Conservation (phyloP, 371 early-diverging fungal species). For the Capniomyces stellatus region DNA sequence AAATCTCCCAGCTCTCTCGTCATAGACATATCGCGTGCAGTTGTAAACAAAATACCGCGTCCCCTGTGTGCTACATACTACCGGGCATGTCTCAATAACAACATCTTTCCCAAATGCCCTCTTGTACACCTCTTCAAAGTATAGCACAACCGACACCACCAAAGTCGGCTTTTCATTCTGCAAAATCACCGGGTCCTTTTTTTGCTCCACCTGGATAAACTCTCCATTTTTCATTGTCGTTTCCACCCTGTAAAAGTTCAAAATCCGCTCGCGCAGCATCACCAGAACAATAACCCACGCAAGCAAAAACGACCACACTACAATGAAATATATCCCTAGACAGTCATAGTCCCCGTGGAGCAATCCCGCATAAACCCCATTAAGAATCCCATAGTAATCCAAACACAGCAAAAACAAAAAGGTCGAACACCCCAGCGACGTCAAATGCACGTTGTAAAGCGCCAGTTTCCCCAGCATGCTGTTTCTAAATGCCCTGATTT, state of each 20-base stretch:
- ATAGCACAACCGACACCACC: slow-evolving; percentile 9
- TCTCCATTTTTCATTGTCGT: slow-evolving; percentile 9
- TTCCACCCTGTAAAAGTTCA: slow-evolving; percentile 18
- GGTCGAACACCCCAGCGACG: slow-evolving; percentile 6
- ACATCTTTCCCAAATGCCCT: slow-evolving; percentile 11
- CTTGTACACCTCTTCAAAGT: slow-evolving; percentile 2
- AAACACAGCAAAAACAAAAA: slow-evolving; percentile 8
- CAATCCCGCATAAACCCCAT: slow-evolving; percentile 3
- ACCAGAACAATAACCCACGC: slow-evolving; percentile 8
- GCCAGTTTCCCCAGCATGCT: slow-evolving; percentile 11
- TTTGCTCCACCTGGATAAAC: slow-evolving; percentile 32
- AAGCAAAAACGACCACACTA: slow-evolving; percentile 13
- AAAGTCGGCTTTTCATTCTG: slow-evolving; percentile 25
- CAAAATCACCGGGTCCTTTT: slow-evolving; percentile 26
- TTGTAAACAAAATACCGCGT: slow-evolving; percentile 49
- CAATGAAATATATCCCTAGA: slow-evolving; percentile 10
- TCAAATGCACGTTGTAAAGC: slow-evolving; percentile 8
- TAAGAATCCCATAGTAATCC: slow-evolving; percentile 16
- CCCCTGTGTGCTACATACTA: slow-evolving; percentile 24
- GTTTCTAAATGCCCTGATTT: slow-evolving; percentile 8
- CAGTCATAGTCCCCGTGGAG: slow-evolving; percentile 14
- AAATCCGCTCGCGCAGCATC: slow-evolving; percentile 9
- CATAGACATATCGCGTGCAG: slow-evolving; percentile 50
- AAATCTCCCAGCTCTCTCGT: slow-evolving; percentile 23
- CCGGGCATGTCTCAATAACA: slow-evolving; percentile 19